phyloP scores from a whole-genome alignment of 306 rosid genomes.

The Glycine tomentella region DNA sequence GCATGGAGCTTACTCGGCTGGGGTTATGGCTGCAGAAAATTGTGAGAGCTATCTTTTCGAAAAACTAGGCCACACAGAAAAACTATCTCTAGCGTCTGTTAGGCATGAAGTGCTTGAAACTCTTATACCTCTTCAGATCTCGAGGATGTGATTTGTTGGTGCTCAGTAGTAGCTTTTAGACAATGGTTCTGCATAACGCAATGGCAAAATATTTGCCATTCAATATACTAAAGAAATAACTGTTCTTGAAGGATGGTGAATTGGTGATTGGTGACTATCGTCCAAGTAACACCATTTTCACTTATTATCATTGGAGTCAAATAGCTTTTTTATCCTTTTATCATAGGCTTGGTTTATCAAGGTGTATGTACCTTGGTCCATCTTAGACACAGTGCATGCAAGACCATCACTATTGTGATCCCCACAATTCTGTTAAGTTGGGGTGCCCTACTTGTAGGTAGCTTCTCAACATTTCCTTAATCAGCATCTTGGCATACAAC shows the following conservation, averaged over 20 bases:
- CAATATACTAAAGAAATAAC: not conserved
- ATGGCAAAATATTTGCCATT: slow-evolving; percentile 33
- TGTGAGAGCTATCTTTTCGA: slow-evolving; percentile 51
- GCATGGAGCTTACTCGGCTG: slow-evolving; percentile 71
- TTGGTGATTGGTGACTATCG: not conserved
- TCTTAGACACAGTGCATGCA: not conserved
- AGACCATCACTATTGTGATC: not conserved
- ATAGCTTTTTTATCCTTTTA: not conserved
- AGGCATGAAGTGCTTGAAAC: slow-evolving; percentile 54
- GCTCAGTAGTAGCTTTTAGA: not conserved
- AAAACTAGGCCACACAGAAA: slow-evolving; percentile 49
- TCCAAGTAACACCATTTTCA: not conserved
- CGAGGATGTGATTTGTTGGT: slow-evolving; percentile 54
- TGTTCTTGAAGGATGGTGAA: not conserved
- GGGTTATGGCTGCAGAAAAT: slow-evolving; percentile 61
- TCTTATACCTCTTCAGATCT: slow-evolving; percentile 63
- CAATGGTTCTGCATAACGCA: not conserved
- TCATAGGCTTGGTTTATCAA: not conserved
- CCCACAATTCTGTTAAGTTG: not conserved
- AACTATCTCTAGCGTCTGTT: slow-evolving; percentile 45
- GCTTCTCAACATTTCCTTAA: slow-evolving; percentile 33
- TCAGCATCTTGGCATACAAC: slow-evolving; percentile 16
- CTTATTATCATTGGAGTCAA: not conserved
- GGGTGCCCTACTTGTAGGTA: not conserved
- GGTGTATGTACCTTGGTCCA: not conserved